Base-by-base conservation (phyloP, 306 rosid genomes). In the Styphnolobium japonicum region DNA sequence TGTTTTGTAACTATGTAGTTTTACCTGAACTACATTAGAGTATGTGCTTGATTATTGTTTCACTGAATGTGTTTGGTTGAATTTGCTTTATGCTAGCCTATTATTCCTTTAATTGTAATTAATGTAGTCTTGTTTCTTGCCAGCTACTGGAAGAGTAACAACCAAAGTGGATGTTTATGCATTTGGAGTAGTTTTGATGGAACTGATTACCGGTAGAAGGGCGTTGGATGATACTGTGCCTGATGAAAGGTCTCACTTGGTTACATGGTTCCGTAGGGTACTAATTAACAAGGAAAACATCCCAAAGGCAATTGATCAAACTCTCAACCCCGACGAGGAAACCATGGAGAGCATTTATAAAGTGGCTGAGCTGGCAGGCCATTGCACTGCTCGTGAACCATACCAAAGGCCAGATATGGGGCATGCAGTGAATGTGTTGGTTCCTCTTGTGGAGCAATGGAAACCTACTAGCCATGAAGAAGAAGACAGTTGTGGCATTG, bases 371-470 rank as follows among this genome's bases (percentile, higher is more conserved):
- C 82, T 93, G 23, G 97, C 98, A 2, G 98, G 98, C 34, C 90
- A 93, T 53, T 93, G 98, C 81, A 91, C 82, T 34, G 95, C 92
- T 52, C 97, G 97, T 0, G 97, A 92, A 84, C 97, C 97, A 33
- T 89, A 92, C 72, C 98, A 88, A 74, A 88, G 98, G 75, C 98
- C 98, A 0, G 98, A 93, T 65, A 93, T 93, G 97, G 97, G 98
- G 10, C 98, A 93, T 19, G 93, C 97, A 0, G 98, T 93, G 67
- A 93, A 91, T 78, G 84, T 91, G 57, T 78, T 93, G 77, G 90
- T 83, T 68, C 97, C 98, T 39, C 92, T 91, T 5, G 95, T 93
- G 6, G 91, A 90, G 67, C 92, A 77, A 58, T 93, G 98, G 98
- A 91, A 88, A 77, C 98, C 98, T 19, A 16, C 86, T 5, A 19